Conservation (phyloP, 805 yeast genomes). For the Debaryomyces hansenii region DNA sequence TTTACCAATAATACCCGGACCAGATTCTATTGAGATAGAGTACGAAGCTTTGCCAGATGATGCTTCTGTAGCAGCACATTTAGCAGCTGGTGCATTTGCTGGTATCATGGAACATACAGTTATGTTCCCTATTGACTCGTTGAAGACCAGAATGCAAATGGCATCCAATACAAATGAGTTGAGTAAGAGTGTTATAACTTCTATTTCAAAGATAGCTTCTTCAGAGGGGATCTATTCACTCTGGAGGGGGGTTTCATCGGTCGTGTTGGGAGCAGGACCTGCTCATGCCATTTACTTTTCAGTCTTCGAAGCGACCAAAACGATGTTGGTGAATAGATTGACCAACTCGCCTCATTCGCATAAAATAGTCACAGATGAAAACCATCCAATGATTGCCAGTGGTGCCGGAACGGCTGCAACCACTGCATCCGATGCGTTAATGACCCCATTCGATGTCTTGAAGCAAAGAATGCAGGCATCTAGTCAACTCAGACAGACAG, state of each 20-base stretch:
- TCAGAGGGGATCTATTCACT: constrained; percentile 85
- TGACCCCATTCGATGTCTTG: constrained; percentile 96
- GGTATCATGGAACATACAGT: constrained; percentile 98
- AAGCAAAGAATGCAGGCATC: constrained; percentile 89
- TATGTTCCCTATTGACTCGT: constrained; percentile 95
- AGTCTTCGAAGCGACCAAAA: constrained; percentile 84
- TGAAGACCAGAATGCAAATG: constrained; percentile 93
- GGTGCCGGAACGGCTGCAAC: constrained; percentile 91
- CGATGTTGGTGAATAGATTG: constrained; percentile 47
- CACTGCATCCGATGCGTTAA: constrained; percentile 87
- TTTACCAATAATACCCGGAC: constrained; percentile 20
- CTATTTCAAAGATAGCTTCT: constrained; percentile 75
- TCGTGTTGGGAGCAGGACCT: constrained; percentile 97
- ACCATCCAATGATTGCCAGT: constrained; percentile 82
- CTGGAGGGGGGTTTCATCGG: constrained; percentile 93
- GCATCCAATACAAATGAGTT: constrained; percentile 17
- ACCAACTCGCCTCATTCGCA: constrained; percentile 33
- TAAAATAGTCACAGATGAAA: constrained; percentile 55
- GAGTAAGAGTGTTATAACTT: constrained; percentile 52
- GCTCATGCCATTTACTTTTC: constrained; percentile 96
- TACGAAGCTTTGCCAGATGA: constrained; percentile 90
- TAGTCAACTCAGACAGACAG: constrained; percentile 4
- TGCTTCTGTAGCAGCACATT: constrained; percentile 79
- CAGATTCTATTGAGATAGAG: constrained; percentile 61
- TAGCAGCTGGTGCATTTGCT: constrained; percentile 96